Percentiles rank a stretch among this genome's conserved stretches.
phyloP scores from a whole-genome alignment of 2,329 filamentous ascomycete species.

The Claviceps pusilla region DNA sequence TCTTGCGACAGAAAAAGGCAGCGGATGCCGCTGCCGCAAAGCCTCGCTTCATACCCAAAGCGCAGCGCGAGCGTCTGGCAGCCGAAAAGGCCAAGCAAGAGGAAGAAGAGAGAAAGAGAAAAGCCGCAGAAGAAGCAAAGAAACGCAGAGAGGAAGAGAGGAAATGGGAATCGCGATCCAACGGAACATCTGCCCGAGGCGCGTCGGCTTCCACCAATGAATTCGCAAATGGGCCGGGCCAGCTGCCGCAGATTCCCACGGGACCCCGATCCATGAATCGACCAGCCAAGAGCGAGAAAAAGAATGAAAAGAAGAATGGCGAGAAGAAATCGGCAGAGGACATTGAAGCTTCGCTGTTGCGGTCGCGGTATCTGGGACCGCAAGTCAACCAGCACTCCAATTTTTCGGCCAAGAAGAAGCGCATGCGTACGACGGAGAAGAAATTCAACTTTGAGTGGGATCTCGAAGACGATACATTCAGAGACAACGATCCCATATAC shows the following conservation, averaged over 20 bases:
- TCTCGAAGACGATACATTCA: conserved; percentile 68
- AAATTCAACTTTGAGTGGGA: conserved; percentile 99
- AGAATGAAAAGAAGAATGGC: conserved; percentile 19
- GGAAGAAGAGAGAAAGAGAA: conserved; percentile 39
- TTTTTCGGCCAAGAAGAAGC: conserved; percentile 92
- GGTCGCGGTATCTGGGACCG: conserved; percentile 79
- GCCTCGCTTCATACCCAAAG: conserved; percentile 75
- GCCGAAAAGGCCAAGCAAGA: conserved; percentile 63
- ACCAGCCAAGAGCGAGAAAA: conserved; percentile 25
- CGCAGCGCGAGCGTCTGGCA: conserved; percentile 65
- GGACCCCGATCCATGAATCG: conserved; percentile 51
- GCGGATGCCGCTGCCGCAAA: conserved; percentile 73
- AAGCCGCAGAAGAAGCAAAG: conserved; percentile 44
- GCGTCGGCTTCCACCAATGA: conserved; percentile 12
- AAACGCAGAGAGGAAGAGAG: conserved; percentile 52
- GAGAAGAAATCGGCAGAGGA: conserved; percentile 37
- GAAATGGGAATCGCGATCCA: conserved; percentile 19
- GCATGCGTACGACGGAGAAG: conserved; percentile 78
- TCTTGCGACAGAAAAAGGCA: conserved; percentile 72
- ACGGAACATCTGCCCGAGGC: conserved; percentile 7
- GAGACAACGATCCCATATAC: conserved; percentile 62
- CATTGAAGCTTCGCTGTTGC: conserved; percentile 58
- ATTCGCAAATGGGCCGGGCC: conserved; percentile 9
- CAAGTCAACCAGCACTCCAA: conserved; percentile 69
- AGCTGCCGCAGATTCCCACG: conserved; percentile 38